A percentile compares a stretch with the other conserved stretches of the same genome.
These are phyloP conservation scores for Heritiera littoralis DNA, from an alignment of 345 rosid species.

Conservation along the genomic window DNA sequence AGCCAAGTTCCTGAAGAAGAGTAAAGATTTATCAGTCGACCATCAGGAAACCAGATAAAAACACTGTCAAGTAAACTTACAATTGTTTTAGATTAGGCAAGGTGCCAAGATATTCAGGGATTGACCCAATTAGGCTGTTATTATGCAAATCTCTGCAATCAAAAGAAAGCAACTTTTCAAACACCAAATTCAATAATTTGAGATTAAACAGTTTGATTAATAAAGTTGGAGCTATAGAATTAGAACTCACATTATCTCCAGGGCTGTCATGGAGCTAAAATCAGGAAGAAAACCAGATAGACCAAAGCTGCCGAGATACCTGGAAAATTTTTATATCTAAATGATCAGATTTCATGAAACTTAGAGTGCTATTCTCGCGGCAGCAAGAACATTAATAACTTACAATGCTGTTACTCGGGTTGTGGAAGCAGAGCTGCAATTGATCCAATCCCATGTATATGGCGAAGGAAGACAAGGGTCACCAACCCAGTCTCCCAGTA, in stretches of 20 bases:
- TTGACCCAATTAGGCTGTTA: conserved; percentile 35
- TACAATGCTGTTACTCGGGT: conserved; percentile 53
- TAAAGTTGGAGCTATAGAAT: conserved; percentile 16
- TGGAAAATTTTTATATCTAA: conserved; percentile 14
- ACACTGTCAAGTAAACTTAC: conserved; percentile 19
- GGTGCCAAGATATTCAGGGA: conserved; percentile 41
- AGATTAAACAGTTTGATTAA: neutral
- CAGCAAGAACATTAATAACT: neutral
- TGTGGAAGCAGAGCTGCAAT: conserved; percentile 31
- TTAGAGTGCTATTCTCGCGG: neutral
- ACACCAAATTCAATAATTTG: neutral
- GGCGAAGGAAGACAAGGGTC: conserved; percentile 55
- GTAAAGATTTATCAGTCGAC: conserved; percentile 18
- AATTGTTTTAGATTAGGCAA: conserved; percentile 38
- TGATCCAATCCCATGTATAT: conserved; percentile 52
- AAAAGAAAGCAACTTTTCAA: neutral
- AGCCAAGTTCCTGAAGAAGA: conserved; percentile 37
- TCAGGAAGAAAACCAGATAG: conserved; percentile 47
- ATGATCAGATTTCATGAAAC: neutral
- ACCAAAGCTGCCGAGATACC: conserved; percentile 37
- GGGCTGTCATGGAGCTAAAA: conserved; percentile 49
- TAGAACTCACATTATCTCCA: conserved; percentile 40
- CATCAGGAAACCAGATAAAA: neutral
- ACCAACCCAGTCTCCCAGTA: conserved; percentile 39
- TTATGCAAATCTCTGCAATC: conserved; percentile 41